Evolutionary conservation across 306 rosid species (phyloP).

Genomic region (Trifolium fragiferum): DNA sequence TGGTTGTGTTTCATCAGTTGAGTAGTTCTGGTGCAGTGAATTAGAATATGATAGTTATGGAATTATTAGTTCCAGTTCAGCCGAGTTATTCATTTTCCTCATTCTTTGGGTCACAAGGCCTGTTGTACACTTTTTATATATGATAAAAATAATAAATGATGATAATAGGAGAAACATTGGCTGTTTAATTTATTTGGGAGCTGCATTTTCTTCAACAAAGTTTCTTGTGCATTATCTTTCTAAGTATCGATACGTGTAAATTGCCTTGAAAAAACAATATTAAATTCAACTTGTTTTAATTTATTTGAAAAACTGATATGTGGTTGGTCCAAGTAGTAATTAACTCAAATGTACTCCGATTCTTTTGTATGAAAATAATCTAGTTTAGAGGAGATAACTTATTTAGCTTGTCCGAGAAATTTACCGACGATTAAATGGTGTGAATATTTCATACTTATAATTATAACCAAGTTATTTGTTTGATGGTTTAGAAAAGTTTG

Average conservation of each 20-base stretch:
- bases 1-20: constrained; percentile 28
- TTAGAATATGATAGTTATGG: not conserved
- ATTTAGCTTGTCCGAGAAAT: no score
- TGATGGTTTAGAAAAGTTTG: no score
- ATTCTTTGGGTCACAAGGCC: constrained; percentile 3
- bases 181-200: not conserved
- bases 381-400: no score
- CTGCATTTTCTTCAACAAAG: not conserved
- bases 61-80: not conserved
- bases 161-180: not conserved
- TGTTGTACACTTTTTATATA: constrained; percentile 14
- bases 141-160: not conserved
- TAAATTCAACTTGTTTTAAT: no score
- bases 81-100: not conserved
- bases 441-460: no score
- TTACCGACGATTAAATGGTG: no score
- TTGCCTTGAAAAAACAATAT: not conserved
- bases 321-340: no score
- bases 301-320: no score
- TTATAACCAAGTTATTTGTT: no score
- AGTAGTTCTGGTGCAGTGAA: constrained; percentile 31
- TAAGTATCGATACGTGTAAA: not conserved
- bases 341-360: no score
- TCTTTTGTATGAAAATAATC: no score
- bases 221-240: not conserved